Evolutionary conservation across 2,329 filamentous ascomycete species (phyloP).

Genomic region (Beauveria bassiana): DNA sequence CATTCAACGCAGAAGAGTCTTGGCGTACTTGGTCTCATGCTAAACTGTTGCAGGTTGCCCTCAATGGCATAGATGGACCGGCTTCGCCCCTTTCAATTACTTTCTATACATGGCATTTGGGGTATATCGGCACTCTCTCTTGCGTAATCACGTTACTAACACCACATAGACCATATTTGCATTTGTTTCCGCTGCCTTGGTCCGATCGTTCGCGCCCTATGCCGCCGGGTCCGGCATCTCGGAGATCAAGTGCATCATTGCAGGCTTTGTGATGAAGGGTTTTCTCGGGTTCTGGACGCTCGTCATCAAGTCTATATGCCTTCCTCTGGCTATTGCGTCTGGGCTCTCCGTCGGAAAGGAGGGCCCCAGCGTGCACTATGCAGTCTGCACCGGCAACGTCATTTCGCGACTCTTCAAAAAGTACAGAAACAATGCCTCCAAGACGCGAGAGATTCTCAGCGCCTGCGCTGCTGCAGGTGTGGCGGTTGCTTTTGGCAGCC

Average conservation of each 20-base stretch:
- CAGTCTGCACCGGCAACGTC: constrained; percentile 94
- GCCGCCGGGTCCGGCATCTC: constrained; percentile 95
- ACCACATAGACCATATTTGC: constrained; percentile 62
- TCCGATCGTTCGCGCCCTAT: constrained; percentile 89
- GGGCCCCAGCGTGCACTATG: constrained; percentile 97
- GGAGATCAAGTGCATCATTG: constrained; percentile 99
- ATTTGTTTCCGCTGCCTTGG: constrained; percentile 71
- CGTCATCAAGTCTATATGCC: constrained; percentile 83
- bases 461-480: constrained; percentile 93
- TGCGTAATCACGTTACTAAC: background rate
- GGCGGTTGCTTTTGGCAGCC: constrained; percentile 92
- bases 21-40: constrained; percentile 9
- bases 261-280: constrained; percentile 98
- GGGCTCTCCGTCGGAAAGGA: constrained; percentile 95
- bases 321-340: constrained; percentile 88
- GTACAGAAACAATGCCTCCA: constrained; percentile 84
- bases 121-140: constrained; percentile 34
- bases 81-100: constrained; percentile 73
- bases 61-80: constrained; percentile 86
- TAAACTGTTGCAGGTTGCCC: constrained; percentile 54
- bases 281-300: constrained; percentile 90
- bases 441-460: constrained; percentile 89
- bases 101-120: constrained; percentile 81
- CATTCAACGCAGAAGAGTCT: background rate
- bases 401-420: constrained; percentile 90